Evolutionary conservation across 2,329 filamentous ascomycete genomes (phyloP), one percentile per base, ranked within the genome.

Genomic region (Alternaria sp.): DNA sequence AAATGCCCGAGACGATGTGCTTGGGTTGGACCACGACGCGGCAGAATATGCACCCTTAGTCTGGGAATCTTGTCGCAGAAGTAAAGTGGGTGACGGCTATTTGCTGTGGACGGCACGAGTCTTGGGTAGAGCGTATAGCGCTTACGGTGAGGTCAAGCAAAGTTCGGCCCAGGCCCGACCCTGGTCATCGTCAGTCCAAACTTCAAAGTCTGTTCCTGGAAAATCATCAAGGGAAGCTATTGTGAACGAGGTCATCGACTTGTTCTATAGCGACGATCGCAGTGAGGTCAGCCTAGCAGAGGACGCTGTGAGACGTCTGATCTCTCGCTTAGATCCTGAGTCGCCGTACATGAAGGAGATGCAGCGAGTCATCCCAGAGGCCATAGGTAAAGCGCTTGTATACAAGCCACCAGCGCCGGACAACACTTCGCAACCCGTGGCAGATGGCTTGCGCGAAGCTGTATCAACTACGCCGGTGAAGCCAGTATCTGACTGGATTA

Each of bases 91-190:
- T 57, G 81, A 86, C 26, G 85, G 88, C 16, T 97, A 95, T 74
- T 81, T 93, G 1, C 81, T 91, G 1, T 99, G 96, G 96, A 91
- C 92, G 44, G 94, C 92, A 3, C 87, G 90, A 63, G 90, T 94
- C 2, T 83, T 98, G 44, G 95, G 96, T 7, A 87, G 93, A 73
- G 89, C 92, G 0, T 98, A 76, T 54, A 70, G 73, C 42, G 72
- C 91, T 16, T 91, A 88, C 28, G 93, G 93, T 2, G 83, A 87
- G 55, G 84, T 92, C 6, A 86, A 88, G 36, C 68, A 66, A 20
- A 70, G 51, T 36, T 62, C 69, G 4, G 55, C 65, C 14, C 65
- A 65, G 22, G 64, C 68, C 36, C 65, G 62, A 57, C 64, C 77
- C 62, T 68, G 79, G 76, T 63, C 68, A 28, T 58, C 36, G 16